Conservation (phyloP, 1,284 basidiomycete genomes). For the Cryptococcus jaspeensis region DNA sequence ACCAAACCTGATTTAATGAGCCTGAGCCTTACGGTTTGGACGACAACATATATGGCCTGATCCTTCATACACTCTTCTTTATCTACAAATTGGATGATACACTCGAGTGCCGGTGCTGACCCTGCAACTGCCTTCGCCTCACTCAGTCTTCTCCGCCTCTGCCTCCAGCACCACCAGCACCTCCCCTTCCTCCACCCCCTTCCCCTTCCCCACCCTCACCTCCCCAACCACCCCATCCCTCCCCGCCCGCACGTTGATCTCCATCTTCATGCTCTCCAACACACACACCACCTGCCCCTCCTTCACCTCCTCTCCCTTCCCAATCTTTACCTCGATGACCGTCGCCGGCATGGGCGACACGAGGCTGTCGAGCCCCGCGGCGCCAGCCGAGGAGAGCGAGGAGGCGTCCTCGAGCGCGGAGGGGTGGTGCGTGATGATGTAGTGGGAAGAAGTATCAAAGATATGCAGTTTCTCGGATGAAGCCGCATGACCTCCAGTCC, state of each 20-base stretch:
- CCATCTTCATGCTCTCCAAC: constrained; percentile 95
- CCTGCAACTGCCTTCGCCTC: background rate
- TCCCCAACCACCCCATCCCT: constrained; percentile 65
- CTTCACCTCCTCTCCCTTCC: constrained; percentile 71
- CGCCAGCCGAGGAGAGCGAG: constrained; percentile 1
- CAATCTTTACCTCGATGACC: constrained; percentile 79
- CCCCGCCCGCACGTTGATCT: constrained; percentile 75
- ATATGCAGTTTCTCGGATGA: constrained; percentile 37
- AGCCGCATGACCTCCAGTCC: background rate
- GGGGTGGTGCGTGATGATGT: constrained; percentile 22
- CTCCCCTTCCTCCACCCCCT: constrained; percentile 83
- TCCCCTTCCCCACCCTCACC: constrained; percentile 73
- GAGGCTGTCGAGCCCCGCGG: constrained; percentile 21
- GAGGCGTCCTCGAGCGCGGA: constrained; percentile 7
- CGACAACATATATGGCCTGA: constrained; percentile 18
- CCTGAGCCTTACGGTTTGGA: constrained; percentile 37
- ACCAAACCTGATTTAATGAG: constrained; percentile 53
- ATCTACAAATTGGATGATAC: background rate
- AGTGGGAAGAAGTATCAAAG: constrained; percentile 33
- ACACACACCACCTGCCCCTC: constrained; percentile 77
- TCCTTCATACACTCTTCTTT: constrained; percentile 3
- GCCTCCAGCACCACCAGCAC: constrained; percentile 63
- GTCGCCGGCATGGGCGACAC: constrained; percentile 80
- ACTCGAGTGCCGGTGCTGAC: background rate
- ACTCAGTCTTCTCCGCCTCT: background rate